phyloP scores from a whole-genome alignment of 2,329 filamentous ascomycete genomes.

The Macrophomina tecta region DNA sequence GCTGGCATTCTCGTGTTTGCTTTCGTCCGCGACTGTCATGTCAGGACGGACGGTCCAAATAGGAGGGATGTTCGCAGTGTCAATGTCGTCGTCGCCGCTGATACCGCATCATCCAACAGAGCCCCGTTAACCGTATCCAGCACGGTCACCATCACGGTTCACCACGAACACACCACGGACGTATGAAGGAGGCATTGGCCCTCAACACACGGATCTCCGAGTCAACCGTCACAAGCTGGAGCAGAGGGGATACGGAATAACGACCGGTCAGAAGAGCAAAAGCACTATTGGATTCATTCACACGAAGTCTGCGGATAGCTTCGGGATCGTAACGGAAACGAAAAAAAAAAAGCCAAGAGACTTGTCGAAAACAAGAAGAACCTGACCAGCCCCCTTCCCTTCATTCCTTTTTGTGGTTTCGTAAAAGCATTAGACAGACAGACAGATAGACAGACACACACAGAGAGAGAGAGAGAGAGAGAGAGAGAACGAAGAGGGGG shows the following conservation, averaged over 20 bases:
- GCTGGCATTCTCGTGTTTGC: background rate
- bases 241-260: background rate
- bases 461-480: background rate
- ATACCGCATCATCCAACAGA: background rate
- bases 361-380: background rate
- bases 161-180: background rate
- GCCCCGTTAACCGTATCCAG: background rate
- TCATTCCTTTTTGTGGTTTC: slow-evolving; percentile 16
- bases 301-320: background rate
- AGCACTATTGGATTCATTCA: background rate
- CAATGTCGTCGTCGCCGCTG: no score
- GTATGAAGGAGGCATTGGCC: background rate
- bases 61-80: no score
- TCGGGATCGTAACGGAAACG: background rate
- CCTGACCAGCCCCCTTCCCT: background rate
- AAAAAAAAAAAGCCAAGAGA: background rate
- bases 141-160: slow-evolving; percentile 1
- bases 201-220: background rate
- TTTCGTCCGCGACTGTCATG: background rate
- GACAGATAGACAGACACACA: background rate
- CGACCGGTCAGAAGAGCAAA: background rate
- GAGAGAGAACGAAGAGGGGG: slow-evolving; percentile 5
- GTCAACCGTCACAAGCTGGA: background rate
- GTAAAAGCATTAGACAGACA: background rate
- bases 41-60: no score